These are phyloP conservation scores for Jatropha multifida DNA, from an alignment of 441 rosid species.

Conservation along the genomic window DNA sequence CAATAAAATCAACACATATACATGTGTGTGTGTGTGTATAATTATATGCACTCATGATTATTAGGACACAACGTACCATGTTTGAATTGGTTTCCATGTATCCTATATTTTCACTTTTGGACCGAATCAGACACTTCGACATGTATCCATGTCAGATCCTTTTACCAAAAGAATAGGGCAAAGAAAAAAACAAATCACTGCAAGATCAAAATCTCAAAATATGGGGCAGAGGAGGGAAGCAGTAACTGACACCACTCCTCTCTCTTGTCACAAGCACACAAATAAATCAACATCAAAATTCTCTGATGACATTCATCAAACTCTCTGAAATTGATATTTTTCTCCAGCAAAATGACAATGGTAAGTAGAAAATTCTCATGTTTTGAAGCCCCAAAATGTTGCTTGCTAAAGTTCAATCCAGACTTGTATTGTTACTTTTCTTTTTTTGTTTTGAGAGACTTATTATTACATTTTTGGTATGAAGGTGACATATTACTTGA, in stretches of 20 bases:
- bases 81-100: conserved; percentile 15
- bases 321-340: neutral
- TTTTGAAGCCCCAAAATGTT: neutral
- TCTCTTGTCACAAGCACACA: neutral
- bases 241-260: neutral
- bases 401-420: neutral
- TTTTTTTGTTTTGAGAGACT: neutral
- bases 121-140: conserved; percentile 20
- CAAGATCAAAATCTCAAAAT: conserved; percentile 9
- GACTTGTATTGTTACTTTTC: neutral
- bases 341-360: neutral
- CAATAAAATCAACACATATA: neutral
- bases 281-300: neutral
- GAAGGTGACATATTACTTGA: neutral
- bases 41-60: neutral
- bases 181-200: conserved; percentile 10
- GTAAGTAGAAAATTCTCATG: neutral
- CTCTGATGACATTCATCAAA: neutral
- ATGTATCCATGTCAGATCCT: conserved; percentile 24
- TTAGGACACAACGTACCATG: conserved; percentile 10
- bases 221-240: neutral
- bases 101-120: conserved; percentile 23
- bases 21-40: neutral
- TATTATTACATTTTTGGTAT: conserved; percentile 5
- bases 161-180: conserved; percentile 10